Base-by-base conservation (phyloP, 257 asterid species). In the Nicotiana undulata region DNA sequence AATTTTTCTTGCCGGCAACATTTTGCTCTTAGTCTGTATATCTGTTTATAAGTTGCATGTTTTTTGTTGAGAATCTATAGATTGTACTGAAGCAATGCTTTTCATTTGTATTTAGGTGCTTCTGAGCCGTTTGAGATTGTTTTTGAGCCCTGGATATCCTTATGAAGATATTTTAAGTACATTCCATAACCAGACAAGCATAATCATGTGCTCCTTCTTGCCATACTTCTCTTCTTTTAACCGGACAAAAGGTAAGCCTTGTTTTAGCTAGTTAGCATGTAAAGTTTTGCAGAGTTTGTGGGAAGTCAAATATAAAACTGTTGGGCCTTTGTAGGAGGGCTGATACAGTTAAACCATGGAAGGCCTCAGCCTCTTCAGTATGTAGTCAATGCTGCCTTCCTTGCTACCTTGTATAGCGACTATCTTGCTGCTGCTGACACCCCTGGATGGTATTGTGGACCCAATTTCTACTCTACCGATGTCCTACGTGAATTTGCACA, bases 361-460 rank as follows among this genome's bases (percentile, higher is more conserved):
- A 87, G 88, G 74, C 99, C 99, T 83, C 99, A 95, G 86, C 98
- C 99, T 79, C 99, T 95, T 86, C 99, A 95, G 88, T 93, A 95
- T 81, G 95, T 83, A 10, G 99, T 85, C 77, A 93, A 95, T 86
- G 94, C 98, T n/a, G 99, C 98, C n/a, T 95, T 92, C 91, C 84
- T 95, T 40, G 97, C 99, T 31, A 87, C 95, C 53, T 76, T 95
- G 86, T 95, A 89, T 76, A 90, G 97, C 17, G 99, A 95, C 86
- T 95, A 93, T 80, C 94, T 95, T 90, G 89, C 83, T 24, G 98
- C 99, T 66, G 97, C 97, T 2, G 97, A 95, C 79, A 91, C 97
- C 10, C 99, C 99, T 37, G 99, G 99, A 28, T 95, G 99, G 99
- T 88, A 93, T 28, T 95, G 99, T 84, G 99, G 99, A 72, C 99